Conservation (phyloP, 2,329 filamentous ascomycete genomes). For the Colletotrichum sp. region DNA sequence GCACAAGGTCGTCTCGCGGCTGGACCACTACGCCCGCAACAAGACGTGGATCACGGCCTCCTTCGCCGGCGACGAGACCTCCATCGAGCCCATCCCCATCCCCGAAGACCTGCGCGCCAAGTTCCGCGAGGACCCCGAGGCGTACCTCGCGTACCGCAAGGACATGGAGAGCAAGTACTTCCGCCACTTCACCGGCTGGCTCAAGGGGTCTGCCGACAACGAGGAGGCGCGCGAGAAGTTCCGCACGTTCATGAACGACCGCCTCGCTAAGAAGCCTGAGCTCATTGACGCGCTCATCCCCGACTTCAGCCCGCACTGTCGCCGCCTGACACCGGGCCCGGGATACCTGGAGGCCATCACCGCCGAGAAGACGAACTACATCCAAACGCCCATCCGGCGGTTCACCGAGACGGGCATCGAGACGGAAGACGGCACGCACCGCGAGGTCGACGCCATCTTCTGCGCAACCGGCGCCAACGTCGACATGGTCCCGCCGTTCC, state of each 20-base stretch:
- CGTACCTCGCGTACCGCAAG: slow-evolving; percentile 66
- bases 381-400: slow-evolving; percentile 59
- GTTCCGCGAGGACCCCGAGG: slow-evolving; percentile 63
- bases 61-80: slow-evolving; percentile 61
- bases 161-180: slow-evolving; percentile 67
- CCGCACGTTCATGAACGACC: slow-evolving; percentile 56
- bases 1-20: slow-evolving; percentile 49
- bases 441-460: slow-evolving; percentile 68
- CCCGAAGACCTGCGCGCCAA: slow-evolving; percentile 56
- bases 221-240: slow-evolving; percentile 51
- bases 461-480: slow-evolving; percentile 73
- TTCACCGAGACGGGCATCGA: slow-evolving; percentile 67
- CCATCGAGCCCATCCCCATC: slow-evolving; percentile 61
- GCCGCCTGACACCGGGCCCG: slow-evolving; percentile 68
- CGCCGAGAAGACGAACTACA: slow-evolving; percentile 66
- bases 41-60: slow-evolving; percentile 72
- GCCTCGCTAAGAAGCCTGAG: slow-evolving; percentile 59
- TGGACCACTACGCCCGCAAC: slow-evolving; percentile 71
- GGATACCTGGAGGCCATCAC: slow-evolving; percentile 71
- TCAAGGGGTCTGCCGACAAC: slow-evolving; percentile 59
- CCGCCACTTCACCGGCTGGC: slow-evolving; percentile 58
- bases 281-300: slow-evolving; percentile 62
- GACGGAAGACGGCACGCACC: slow-evolving; percentile 59
- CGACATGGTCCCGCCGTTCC: slow-evolving; percentile 63
- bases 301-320: slow-evolving; percentile 68